A percentile compares a stretch with the other conserved stretches of the same genome.
Evolutionary conservation across 176 grass and related monocot species (phyloP).

Genomic region (Oryza brachyantha): DNA sequence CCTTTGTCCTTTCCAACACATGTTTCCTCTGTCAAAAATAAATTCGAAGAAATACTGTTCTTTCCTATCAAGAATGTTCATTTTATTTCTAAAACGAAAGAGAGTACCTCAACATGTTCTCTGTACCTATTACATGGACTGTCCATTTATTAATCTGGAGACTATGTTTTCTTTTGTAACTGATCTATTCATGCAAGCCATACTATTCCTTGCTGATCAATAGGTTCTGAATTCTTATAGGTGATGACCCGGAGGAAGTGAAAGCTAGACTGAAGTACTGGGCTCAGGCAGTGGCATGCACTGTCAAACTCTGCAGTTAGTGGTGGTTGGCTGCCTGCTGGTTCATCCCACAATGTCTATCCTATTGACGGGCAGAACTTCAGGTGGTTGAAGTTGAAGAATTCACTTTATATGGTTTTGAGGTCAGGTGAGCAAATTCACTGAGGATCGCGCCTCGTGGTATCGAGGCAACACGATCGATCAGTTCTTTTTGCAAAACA

Average conservation of each 20-base stretch:
- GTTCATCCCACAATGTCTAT: neutral
- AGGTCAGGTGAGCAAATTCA: neutral
- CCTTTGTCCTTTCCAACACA: conserved; percentile 23
- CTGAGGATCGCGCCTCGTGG: conserved; percentile 20
- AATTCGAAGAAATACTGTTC: conserved; percentile 11
- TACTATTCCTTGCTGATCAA: conserved; percentile 27
- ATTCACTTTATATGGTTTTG: conserved; percentile 26
- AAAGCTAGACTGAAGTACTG: conserved; percentile 85
- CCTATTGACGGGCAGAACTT: conserved; percentile 26
- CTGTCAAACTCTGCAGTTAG: conserved; percentile 78
- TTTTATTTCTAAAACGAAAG: neutral
- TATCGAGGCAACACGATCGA: conserved; percentile 20
- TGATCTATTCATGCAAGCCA: neutral
- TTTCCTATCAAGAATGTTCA: neutral
- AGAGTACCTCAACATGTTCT: neutral
- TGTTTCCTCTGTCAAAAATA: conserved; percentile 18
- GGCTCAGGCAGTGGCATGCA: conserved; percentile 87
- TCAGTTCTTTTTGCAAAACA: conserved; percentile 14
- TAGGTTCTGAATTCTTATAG: conserved; percentile 15
- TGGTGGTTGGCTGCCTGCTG: neutral
- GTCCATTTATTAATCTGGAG: neutral
- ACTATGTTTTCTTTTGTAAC: conserved; percentile 18
- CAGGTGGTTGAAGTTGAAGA: conserved; percentile 24
- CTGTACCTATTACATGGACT: neutral
- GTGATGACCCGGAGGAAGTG: conserved; percentile 74